Base-by-base conservation (phyloP, 495 filamentous ascomycete genomes). In the Jackrogersella multiformis region DNA sequence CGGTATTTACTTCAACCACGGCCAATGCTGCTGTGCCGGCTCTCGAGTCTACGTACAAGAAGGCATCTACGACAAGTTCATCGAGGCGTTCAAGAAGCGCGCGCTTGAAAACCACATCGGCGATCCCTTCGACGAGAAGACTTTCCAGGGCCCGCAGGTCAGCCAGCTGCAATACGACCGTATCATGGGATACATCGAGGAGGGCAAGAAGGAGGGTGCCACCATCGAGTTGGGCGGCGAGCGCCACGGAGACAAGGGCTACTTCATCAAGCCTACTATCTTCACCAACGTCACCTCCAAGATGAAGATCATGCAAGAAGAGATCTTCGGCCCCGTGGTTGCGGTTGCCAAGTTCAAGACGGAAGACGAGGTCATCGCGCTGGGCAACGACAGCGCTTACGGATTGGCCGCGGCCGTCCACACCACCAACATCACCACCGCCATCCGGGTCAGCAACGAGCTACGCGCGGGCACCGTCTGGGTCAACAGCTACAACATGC, bases 221-320 rank as follows among this genome's bases (percentile, higher is more conserved):
- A 97, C 84, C 49, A 81, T 98, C 66, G 92, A 90, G 69, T 81
- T 83, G 34, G 95, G 95, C 78, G 95, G 95, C 76, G 89, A 89
- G 73, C 94, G 96, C 71, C 90, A 92, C 77, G 95, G 95, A 69
- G 83, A 87, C 60, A 88, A 94, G 80, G 94, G 94, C 69, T 98
- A 93, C 88, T 98, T 97, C 85, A 97, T 98, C 80, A 85, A 97
- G 86, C 94, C 94, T 24, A 98, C 94, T 71, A 92, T 98, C 78
- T 97, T 98, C 88, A 90, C 88, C 77, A 88, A 94, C 77, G 94
- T 97, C 58, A 88, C 82, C 42, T 78, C 85, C 61, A 86, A 96
- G 78, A 97, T 98, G 94, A 97, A 96, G 90, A 97, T 98, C 78
- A 91, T 94, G 86, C 89, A 94, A 82, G 94, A 98, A 82, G 94